Percentiles rank a stretch among this genome's conserved stretches.
Evolutionary conservation across 768 basidiomycete species (phyloP).

Genomic region (Suillus lakei): DNA sequence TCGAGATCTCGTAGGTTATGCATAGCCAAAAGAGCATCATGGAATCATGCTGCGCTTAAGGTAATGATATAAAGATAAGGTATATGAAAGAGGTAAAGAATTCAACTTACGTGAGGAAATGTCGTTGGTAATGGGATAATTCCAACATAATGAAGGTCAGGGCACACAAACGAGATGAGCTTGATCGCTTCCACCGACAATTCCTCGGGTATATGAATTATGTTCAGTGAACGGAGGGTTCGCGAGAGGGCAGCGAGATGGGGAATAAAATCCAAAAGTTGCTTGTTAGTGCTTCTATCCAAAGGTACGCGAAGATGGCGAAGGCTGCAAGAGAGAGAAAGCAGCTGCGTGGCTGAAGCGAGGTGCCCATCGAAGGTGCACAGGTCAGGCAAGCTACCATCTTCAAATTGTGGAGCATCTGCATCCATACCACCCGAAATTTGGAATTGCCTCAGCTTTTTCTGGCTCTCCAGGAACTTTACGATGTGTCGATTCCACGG

Average conservation of each 20-base stretch:
- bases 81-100: slow-evolving; percentile 12
- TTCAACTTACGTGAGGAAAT: slow-evolving; percentile 37
- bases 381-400: slow-evolving; percentile 45
- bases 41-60: slow-evolving; percentile 37
- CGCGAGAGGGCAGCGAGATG: slow-evolving; percentile 32
- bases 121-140: slow-evolving; percentile 41
- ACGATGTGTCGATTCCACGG: slow-evolving; percentile 52
- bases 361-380: slow-evolving; percentile 51
- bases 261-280: slow-evolving; percentile 37
- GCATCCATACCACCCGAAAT: slow-evolving; percentile 28
- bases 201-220: slow-evolving; percentile 41
- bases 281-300: slow-evolving; percentile 40
- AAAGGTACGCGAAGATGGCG: slow-evolving; percentile 50
- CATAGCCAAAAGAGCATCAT: slow-evolving; percentile 39
- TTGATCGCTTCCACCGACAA: slow-evolving; percentile 33
- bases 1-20: slow-evolving; percentile 40
- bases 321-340: slow-evolving; percentile 39
- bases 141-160: slow-evolving; percentile 44
- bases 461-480: slow-evolving; percentile 54
- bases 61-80: slow-evolving; percentile 17
- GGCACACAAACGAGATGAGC: slow-evolving; percentile 38
- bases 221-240: slow-evolving; percentile 41
- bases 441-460: slow-evolving; percentile 45
- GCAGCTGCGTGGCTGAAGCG: slow-evolving; percentile 45
- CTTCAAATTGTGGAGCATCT: slow-evolving; percentile 30